These are phyloP conservation scores for Plantago major DNA, from an alignment of 257 asterid species.

Conservation along the genomic window DNA sequence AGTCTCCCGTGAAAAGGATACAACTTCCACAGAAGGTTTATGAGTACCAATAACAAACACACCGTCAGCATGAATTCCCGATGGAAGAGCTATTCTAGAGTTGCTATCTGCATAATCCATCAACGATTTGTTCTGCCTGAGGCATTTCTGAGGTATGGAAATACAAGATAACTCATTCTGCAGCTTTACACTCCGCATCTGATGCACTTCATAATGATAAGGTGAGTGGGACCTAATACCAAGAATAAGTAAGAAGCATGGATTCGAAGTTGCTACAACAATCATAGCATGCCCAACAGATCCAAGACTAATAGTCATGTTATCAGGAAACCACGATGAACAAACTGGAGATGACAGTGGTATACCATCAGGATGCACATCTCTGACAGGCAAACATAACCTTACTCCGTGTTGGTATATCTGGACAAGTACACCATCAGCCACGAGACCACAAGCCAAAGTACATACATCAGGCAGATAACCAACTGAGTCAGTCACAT, in stretches of 20 bases:
- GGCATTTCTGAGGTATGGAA: conserved; percentile 58
- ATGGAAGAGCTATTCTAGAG: conserved; percentile 26
- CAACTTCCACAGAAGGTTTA: conserved; percentile 89
- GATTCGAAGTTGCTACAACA: conserved; percentile 78
- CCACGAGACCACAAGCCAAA: conserved; percentile 88
- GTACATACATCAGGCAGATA: conserved; percentile 85
- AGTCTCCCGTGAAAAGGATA: conserved; percentile 56
- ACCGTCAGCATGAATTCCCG: conserved; percentile 37
- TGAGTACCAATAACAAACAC: conserved; percentile 83
- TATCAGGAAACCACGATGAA: conserved; percentile 70
- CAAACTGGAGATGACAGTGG: conserved; percentile 54
- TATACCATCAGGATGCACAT: conserved; percentile 50
- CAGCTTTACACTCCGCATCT: conserved; percentile 66
- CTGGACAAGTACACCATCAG: conserved; percentile 75
- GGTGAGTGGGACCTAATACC: conserved; percentile 51
- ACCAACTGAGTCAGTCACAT: conserved; percentile 88
- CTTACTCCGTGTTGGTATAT: conserved; percentile 77
- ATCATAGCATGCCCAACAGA: conserved; percentile 87
- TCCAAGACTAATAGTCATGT: conserved; percentile 73
- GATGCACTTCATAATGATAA: conserved; percentile 52
- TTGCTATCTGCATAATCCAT: conserved; percentile 33
- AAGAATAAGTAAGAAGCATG: conserved; percentile 68
- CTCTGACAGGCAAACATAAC: conserved; percentile 60
- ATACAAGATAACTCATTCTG: conserved; percentile 91
- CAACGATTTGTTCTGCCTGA: conserved; percentile 30